Evolutionary conservation across 495 filamentous ascomycete species (phyloP).

Genomic region (Thozetella sp.): DNA sequence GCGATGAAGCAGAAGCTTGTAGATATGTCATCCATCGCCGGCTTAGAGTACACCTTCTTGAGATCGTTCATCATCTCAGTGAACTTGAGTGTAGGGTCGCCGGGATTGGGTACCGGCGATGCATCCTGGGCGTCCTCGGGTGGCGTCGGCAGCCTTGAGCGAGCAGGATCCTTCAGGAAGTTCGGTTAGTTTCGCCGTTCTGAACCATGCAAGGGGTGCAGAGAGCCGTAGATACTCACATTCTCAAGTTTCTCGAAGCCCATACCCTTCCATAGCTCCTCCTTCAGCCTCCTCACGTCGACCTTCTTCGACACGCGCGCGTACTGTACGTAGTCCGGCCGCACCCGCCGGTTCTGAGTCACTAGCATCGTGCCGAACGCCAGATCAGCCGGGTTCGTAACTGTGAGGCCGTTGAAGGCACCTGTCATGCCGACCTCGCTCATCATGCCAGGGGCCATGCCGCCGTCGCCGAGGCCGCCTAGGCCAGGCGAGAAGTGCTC

Average conservation of each 20-base stretch:
- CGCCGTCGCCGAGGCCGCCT: conserved; percentile 46
- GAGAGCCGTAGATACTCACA: conserved; percentile 28
- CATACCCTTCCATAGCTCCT: conserved; percentile 94
- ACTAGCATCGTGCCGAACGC: conserved; percentile 93
- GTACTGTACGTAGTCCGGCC: conserved; percentile 97
- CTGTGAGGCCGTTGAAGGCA: conserved; percentile 48
- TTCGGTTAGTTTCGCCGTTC: conserved; percentile 4
- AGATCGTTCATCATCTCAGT: conserved; percentile 88
- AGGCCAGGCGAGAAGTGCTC: conserved; percentile 84
- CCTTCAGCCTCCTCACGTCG: conserved; percentile 92
- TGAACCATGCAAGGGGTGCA: not conserved
- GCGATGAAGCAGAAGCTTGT: conserved; percentile 98
- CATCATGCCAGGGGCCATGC: conserved; percentile 24
- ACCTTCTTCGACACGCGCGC: conserved; percentile 98
- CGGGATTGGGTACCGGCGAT: conserved; percentile 19
- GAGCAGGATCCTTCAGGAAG: conserved; percentile 1
- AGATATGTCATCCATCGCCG: conserved; percentile 89
- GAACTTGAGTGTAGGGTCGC: conserved; percentile 66
- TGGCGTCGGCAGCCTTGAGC: conserved; percentile 12
- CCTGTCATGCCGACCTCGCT: conserved; percentile 44
- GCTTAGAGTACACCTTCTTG: conserved; percentile 80
- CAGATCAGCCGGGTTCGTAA: conserved; percentile 51
- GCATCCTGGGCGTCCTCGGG: conserved; percentile 27
- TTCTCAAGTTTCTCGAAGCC: conserved; percentile 54
- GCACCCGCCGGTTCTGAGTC: conserved; percentile 77